Evolutionary conservation across 1,139 yeast genomes (phyloP), one percentile per base, ranked within the genome.

Genomic region (Pichia norvegensis): DNA sequence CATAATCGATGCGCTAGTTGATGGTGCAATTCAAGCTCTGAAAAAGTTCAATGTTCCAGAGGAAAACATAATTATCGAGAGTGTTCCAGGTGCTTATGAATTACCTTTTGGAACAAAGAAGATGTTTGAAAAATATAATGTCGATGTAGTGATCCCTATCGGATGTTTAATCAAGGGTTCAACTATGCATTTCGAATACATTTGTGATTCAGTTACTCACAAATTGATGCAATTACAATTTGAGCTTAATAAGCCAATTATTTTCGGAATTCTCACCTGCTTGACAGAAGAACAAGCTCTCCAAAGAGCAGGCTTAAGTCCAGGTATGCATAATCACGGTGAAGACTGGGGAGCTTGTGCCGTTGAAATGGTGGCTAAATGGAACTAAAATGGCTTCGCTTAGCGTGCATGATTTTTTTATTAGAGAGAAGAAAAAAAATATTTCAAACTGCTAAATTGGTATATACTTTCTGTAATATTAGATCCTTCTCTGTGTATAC

Each of bases 301-400:
- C 57, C 81, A 82, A 31, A 80, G 98, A 67, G 95, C 97, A 11
- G 98, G 97, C n/a, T 68, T 92, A 52, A 76, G 81, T 50, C 70
- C 69, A 29, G 86, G 81, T 42, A 76, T 79, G 81, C 98, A 92
- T 67, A 92, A 92, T 70, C 98, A 92, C 62, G 98, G 98, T 52
- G 87, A 78, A 61, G 97, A 92, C 66, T 92, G 97, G 97, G 98
- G 95, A 57, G 92, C 95, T 40, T 97, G 97, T 49, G 97, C 97
- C n/a, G 95, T 92, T 35, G 98, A 92, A 69, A 90, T 88, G 97
- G 81, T 82, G 11, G 54, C 71, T 38, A 85, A 84, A 52, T 72
- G 54, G 41, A 36, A 31, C 33, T 38, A 29, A n/a, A 14, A 29
- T 9, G 14, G 14, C 29, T 27, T 27, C 2, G 4, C 29, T 11